Evolutionary conservation across 805 yeast genomes (phyloP).

Genomic region (Phaffomyces thermotolerans): DNA sequence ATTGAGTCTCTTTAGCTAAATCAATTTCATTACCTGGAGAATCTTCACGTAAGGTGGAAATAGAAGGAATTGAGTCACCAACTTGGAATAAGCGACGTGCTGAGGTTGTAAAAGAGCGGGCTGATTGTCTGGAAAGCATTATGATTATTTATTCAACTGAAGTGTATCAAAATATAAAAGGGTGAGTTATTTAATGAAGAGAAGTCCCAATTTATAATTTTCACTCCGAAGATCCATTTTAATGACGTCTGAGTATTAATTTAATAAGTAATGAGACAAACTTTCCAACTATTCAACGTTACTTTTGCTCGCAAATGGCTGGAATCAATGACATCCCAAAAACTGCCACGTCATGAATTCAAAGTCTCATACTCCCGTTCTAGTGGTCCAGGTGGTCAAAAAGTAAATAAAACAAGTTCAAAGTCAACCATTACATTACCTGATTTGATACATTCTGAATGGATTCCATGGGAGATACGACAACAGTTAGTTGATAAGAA

Average conservation of each 20-base stretch:
- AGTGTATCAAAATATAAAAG: not conserved
- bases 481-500: constrained; percentile 30
- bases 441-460: constrained; percentile 39
- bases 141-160: not conserved
- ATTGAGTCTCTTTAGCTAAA: constrained; percentile 39
- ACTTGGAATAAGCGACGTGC: constrained; percentile 31
- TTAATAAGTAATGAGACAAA: too few species aligned
- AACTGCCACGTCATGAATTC: constrained; percentile 25
- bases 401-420: constrained; percentile 63
- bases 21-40: constrained; percentile 60
- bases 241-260: too few species aligned
- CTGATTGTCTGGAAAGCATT: constrained; percentile 12
- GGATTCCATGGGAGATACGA: constrained; percentile 54
- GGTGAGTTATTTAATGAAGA: not conserved
- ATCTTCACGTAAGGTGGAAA: constrained; percentile 44
- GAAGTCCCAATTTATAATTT: not conserved
- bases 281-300: not conserved
- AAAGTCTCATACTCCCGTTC: constrained; percentile 46
- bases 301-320: constrained; percentile 31
- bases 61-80: constrained; percentile 59
- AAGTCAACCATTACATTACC: constrained; percentile 55
- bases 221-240: not conserved
- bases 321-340: constrained; percentile 13
- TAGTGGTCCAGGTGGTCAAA: constrained; percentile 86
- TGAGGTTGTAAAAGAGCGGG: constrained; percentile 22